These are phyloP conservation scores for Mortierella sp. DNA, from an alignment of 371 early-diverging fungal genomes.

Conservation along the genomic window DNA sequence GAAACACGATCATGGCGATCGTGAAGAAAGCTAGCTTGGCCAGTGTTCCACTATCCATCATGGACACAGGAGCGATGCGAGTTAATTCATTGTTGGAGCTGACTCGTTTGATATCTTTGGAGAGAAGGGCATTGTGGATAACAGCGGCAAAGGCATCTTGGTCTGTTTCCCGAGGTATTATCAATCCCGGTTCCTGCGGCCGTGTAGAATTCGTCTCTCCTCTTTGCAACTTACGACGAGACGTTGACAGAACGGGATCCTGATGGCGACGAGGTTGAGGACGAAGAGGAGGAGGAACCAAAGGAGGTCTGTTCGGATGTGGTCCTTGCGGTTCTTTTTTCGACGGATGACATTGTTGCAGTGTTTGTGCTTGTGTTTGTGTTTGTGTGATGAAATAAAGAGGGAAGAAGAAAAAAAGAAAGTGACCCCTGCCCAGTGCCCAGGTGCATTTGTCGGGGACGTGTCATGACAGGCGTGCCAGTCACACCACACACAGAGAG, in stretches of 20 bases:
- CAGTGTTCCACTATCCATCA: constrained; percentile 38
- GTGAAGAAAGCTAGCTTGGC: constrained; percentile 63
- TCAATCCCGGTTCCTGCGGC: neutral
- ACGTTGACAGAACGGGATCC: constrained; percentile 11
- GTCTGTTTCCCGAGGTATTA: neutral
- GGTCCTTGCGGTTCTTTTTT: neutral
- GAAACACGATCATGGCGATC: constrained; percentile 60
- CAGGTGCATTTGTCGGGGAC: neutral
- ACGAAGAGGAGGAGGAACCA: constrained; percentile 18
- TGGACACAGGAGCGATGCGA: neutral
- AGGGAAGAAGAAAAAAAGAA: neutral
- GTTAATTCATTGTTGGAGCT: neutral
- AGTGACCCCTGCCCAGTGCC: constrained; percentile 6
- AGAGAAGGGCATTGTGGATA: neutral
- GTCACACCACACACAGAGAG: no score
- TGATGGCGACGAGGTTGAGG: constrained; percentile 12
- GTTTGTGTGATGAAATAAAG: neutral
- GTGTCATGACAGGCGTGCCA: neutral
- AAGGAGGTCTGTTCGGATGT: constrained; percentile 9
- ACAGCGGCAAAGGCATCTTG: neutral
- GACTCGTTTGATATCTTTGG: neutral
- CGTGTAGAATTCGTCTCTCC: neutral
- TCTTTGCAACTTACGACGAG: constrained; percentile 16
- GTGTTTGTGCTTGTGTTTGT: constrained; percentile 2
- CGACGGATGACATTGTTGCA: neutral